Conservation (phyloP, 805 yeast genomes). For the Yamadazyma nakazawae region DNA sequence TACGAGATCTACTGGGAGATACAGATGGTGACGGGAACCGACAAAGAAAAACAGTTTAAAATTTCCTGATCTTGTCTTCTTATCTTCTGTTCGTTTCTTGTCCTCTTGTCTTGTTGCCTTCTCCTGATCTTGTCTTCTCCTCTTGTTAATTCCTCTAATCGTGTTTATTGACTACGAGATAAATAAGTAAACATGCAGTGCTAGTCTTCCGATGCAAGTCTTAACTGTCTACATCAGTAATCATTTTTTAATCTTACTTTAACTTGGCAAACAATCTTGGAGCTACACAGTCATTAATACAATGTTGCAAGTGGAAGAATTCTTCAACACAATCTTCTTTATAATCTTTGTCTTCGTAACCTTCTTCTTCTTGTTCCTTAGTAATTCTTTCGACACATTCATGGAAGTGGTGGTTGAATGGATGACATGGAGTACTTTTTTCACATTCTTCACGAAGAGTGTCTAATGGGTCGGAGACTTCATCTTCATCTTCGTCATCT, state of each 20-base stretch:
- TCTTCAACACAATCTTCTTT: conserved; percentile 99
- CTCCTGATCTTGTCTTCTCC: too few species aligned
- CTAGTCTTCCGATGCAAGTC: not conserved
- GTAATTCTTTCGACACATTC: conserved; percentile 96
- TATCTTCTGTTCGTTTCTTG: too few species aligned
- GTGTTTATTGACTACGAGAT: not conserved
- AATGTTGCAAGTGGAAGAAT: conserved; percentile 94
- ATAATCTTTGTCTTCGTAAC: conserved; percentile 71
- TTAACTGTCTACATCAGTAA: conserved; percentile 1
- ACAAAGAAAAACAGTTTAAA: too few species aligned
- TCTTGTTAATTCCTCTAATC: not conserved
- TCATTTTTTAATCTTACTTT: conserved; percentile 45
- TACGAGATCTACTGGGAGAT: too few species aligned
- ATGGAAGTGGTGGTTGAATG: conserved; percentile 80
- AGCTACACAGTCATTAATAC: conserved; percentile 86
- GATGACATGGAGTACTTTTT: conserved; percentile 62
- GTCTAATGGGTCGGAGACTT: conserved; percentile 48
- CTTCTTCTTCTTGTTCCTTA: conserved; percentile 79
- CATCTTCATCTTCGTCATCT: conserved; percentile 63
- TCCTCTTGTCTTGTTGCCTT: too few species aligned
- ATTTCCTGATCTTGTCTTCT: too few species aligned
- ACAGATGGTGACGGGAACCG: too few species aligned
- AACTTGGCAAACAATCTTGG: conserved; percentile 85
- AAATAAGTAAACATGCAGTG: not conserved
- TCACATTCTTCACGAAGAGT: conserved; percentile 56